These are phyloP conservation scores for Silene vulgaris DNA, from an alignment of 179 eudicot genomes.

Conservation along the genomic window DNA sequence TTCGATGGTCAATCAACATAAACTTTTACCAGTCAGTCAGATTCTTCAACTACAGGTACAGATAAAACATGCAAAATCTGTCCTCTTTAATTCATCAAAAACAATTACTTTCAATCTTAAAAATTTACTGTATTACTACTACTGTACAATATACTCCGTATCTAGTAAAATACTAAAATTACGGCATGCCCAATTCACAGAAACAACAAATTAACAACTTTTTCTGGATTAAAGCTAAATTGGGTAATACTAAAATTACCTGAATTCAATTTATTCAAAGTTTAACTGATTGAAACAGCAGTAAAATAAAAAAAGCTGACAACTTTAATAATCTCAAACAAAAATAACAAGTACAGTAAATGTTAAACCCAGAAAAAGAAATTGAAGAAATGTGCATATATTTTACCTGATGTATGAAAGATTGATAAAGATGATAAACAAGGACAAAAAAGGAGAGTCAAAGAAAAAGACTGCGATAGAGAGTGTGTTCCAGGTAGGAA, in stretches of 20 bases:
- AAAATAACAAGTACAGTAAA: not conserved
- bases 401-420: too few relatives aligned
- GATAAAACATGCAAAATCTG: too few relatives aligned
- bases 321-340: not conserved
- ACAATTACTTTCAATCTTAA: too few relatives aligned
- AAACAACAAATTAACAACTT: not conserved
- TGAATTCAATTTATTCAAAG: not conserved
- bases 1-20: too few relatives aligned
- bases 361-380: not conserved
- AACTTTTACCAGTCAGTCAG: too few relatives aligned
- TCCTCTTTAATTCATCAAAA: too few relatives aligned
- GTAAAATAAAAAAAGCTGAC: not conserved
- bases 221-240: not conserved
- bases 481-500: not conserved
- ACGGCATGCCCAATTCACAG: slow-evolving; percentile 10
- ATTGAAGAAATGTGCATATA: not conserved
- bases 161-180: not conserved
- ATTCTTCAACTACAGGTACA: too few relatives aligned
- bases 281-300: not conserved
- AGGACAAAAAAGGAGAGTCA: not conserved
- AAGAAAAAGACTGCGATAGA: not conserved
- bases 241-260: slow-evolving; percentile 7
- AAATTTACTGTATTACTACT: too few relatives aligned
- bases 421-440: not conserved
- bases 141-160: not conserved